Evolutionary conservation across 805 yeast species (phyloP).

Genomic region (Saturnispora kantuleensis): DNA sequence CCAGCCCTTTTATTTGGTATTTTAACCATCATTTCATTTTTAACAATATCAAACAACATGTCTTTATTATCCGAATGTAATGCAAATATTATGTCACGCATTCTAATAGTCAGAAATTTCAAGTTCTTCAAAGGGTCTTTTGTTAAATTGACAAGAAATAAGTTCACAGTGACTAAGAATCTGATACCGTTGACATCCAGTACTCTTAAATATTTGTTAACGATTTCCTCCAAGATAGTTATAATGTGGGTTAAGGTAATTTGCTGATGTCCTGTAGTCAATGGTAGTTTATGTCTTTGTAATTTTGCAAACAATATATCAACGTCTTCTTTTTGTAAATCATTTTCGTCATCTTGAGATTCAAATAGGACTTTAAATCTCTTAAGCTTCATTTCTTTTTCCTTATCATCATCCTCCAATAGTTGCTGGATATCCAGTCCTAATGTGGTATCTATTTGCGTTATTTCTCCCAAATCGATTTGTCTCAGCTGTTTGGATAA

Average conservation of each 20-base stretch:
- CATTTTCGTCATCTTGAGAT: slow-evolving; percentile 13
- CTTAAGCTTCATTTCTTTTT: not conserved
- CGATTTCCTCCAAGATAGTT: slow-evolving; percentile 50
- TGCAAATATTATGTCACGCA: slow-evolving; percentile 86
- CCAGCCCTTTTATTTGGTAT: slow-evolving; percentile 2
- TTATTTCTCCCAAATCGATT: slow-evolving; percentile 30
- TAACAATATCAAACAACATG: slow-evolving; percentile 42
- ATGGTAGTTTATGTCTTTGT: slow-evolving; percentile 60
- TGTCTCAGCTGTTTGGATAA: slow-evolving; percentile 47
- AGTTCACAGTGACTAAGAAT: slow-evolving; percentile 59
- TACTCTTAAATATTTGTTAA: slow-evolving; percentile 31
- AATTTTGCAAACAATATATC: slow-evolving; percentile 48
- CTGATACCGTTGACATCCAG: slow-evolving; percentile 61
- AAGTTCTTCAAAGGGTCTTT: slow-evolving; percentile 15
- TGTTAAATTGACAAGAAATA: slow-evolving; percentile 40
- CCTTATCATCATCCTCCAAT: not conserved
- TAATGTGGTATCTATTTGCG: slow-evolving; percentile 18
- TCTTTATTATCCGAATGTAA: slow-evolving; percentile 73
- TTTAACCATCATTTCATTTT: slow-evolving; percentile 28
- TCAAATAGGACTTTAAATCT: not conserved
- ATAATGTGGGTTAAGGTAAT: slow-evolving; percentile 65
- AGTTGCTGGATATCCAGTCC: slow-evolving; percentile 12
- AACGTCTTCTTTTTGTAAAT: slow-evolving; percentile 21
- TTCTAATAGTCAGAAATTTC: slow-evolving; percentile 35
- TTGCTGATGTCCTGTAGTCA: slow-evolving; percentile 85